A percentile compares a stretch with the other conserved stretches of the same genome.
Conservation (phyloP, 2,329 filamentous ascomycete genomes). For the Pseudocercospora pini-densiflorae region DNA sequence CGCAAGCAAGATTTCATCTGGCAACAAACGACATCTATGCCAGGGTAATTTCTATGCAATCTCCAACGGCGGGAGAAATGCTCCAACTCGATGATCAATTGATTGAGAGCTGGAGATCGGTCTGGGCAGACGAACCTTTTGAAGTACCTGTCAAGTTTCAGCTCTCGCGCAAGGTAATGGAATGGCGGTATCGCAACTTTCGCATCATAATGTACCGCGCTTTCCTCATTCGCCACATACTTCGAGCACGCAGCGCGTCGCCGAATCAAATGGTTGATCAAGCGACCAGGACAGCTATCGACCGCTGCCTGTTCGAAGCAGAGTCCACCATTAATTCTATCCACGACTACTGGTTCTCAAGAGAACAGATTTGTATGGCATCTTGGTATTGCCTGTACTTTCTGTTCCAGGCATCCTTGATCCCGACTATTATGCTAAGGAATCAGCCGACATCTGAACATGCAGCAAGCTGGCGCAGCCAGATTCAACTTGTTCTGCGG, state of each 20-base stretch:
- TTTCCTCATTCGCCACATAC: slow-evolving; percentile 49
- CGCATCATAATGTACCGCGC: slow-evolving; percentile 55
- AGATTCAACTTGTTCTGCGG: slow-evolving; percentile 46
- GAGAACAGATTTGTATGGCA: slow-evolving; percentile 46
- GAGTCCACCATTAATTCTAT: slow-evolving; percentile 48
- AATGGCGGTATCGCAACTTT: slow-evolving; percentile 52
- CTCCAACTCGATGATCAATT: slow-evolving; percentile 47
- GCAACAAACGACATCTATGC: slow-evolving; percentile 53
- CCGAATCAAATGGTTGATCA: slow-evolving; percentile 9
- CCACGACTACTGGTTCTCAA: slow-evolving; percentile 44
- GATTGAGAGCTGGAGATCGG: slow-evolving; percentile 46
- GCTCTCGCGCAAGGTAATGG: slow-evolving; percentile 49
- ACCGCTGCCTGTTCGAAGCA: slow-evolving; percentile 50
- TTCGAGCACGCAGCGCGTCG: slow-evolving; percentile 31
- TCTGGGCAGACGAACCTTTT: slow-evolving; percentile 44
- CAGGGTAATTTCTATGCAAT: slow-evolving; percentile 51
- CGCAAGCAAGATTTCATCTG: slow-evolving; percentile 53
- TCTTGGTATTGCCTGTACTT: slow-evolving; percentile 57
- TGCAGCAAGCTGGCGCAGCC: slow-evolving; percentile 48
- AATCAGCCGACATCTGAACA: slow-evolving; percentile 46
- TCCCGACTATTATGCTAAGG: slow-evolving; percentile 54
- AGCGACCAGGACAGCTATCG: slow-evolving; percentile 35
- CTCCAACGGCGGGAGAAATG: slow-evolving; percentile 49
- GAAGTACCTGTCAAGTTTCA: slow-evolving; percentile 44
- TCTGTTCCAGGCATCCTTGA: slow-evolving; percentile 55